Base-by-base conservation (phyloP, 306 rosid species). In the Canavalia gladiata region DNA sequence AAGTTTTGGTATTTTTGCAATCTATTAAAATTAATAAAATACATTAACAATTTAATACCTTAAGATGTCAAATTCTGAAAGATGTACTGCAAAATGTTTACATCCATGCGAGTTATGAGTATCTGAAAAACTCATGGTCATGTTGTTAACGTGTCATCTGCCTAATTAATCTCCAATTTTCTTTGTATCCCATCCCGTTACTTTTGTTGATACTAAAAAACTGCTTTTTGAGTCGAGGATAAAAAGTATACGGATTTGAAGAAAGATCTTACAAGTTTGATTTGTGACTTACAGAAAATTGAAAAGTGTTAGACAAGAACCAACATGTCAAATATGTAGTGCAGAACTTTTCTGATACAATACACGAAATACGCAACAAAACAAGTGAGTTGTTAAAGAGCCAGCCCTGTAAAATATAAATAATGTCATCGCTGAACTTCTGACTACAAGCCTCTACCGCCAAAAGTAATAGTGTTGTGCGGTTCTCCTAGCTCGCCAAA, bases 241-340 rank as follows among this genome's bases (percentile, higher is more conserved):
- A 28, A 62, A 18, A 18, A 18, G 25, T 18, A 18, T 18, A 18
- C 25, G 25, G 25, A 18, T 18, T 18, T 18, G 25, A 18, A 62
- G 3, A 18, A 18, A 4, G 3, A 57, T 51, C 60, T n/a, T 75
- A 43, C 52, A 2, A 8, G 25, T 58, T 64, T 51, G 13, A 11
- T 11, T 45, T 28, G 43, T 45, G 58, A 31, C 52, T n/a, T 10
- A 5, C 72, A 37, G 55, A 30, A 59, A 45, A 10, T 70, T 60
- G 65, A 37, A 35, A 60, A 72, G 45, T 54, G 68, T 33, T 39
- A 45, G 2, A 35, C 34, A 45, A 0, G 56, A 30, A 57, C 46
- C 72, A 31, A 31, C 46, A 68, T 6, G 75, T 83, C 83, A 66
- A 83, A 62, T 72, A 72, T 64, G 65, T 43, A 12, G 63, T 64